Evolutionary conservation across 2,329 filamentous ascomycete genomes (phyloP).

Genomic region (Exophiala oligosperma): DNA sequence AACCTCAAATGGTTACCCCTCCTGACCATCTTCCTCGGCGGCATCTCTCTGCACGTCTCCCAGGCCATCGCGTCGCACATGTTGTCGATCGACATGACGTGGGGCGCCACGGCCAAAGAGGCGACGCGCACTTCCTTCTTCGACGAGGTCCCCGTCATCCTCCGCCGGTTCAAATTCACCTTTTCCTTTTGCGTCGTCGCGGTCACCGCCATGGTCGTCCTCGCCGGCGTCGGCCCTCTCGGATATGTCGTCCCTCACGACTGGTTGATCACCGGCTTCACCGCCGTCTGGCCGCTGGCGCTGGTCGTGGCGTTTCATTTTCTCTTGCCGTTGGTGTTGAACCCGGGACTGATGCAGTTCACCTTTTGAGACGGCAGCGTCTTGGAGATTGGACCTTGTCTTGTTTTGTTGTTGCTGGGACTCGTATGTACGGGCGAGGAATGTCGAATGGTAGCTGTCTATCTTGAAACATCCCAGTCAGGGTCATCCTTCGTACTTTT

Average conservation of each 20-base stretch:
- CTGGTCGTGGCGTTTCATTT: conserved; percentile 26
- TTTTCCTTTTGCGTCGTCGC: conserved; percentile 37
- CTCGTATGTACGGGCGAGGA: too few species aligned
- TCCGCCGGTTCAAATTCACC: conserved; percentile 77
- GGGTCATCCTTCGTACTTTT: too few species aligned
- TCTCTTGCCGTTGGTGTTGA: conserved; percentile 20
- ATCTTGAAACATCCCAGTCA: too few species aligned
- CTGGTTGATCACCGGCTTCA: conserved; percentile 43
- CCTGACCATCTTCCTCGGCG: conserved; percentile 75
- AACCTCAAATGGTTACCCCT: conserved; percentile 65
- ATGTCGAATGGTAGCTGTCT: too few species aligned
- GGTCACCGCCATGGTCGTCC: conserved; percentile 31
- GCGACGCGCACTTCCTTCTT: conserved; percentile 76
- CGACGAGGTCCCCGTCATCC: conserved; percentile 75
- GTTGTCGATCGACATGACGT: conserved; percentile 82
- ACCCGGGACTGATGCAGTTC: conserved; percentile 23
- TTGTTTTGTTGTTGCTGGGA: too few species aligned
- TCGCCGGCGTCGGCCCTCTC: conserved; percentile 11
- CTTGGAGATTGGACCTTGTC: too few species aligned
- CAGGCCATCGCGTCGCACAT: conserved; percentile 78
- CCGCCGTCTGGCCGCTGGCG: conserved; percentile 29
- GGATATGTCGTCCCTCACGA: conserved; percentile 31
- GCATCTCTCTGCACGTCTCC: conserved; percentile 66
- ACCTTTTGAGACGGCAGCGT: neutral
- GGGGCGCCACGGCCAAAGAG: conserved; percentile 82